Percentiles rank a stretch among this genome's conserved stretches.
These are phyloP conservation scores for Aspergillus thermomutatus DNA, from an alignment of 2,329 filamentous ascomycete species.

Conservation along the genomic window DNA sequence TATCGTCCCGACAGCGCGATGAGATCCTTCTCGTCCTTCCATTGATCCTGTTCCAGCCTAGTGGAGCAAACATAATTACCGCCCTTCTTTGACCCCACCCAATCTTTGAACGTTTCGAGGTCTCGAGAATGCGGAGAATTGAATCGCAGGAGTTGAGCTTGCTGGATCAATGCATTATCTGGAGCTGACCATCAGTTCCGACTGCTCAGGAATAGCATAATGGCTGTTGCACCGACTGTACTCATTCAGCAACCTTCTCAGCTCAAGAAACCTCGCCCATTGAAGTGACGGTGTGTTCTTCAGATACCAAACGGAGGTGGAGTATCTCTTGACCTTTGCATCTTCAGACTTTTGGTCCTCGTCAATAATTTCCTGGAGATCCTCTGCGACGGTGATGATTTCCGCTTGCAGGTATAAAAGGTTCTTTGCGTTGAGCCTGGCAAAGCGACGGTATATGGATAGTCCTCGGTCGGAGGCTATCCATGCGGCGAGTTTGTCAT, in stretches of 20 bases:
- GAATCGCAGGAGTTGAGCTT: conserved; percentile 6
- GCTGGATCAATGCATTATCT: conserved; percentile 10
- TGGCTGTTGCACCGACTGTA: conserved; percentile 7
- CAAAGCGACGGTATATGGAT: conserved; percentile 6
- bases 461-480: conserved; percentile 7
- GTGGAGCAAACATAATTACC: not conserved
- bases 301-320: not conserved
- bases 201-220: not conserved
- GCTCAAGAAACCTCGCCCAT: conserved; percentile 7
- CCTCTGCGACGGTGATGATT: conserved; percentile 1
- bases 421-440: conserved; percentile 7
- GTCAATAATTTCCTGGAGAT: conserved; percentile 1
- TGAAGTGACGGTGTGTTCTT: conserved; percentile 1
- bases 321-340: not conserved
- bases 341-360: not conserved
- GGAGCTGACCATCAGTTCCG: not conserved
- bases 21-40: conserved; percentile 2
- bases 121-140: conserved; percentile 3
- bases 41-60: conserved; percentile 1
- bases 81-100: not conserved
- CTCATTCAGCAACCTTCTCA: conserved; percentile 7
- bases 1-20: conserved; percentile 3
- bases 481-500: conserved; percentile 8
- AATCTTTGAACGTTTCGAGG: not conserved
- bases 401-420: conserved; percentile 10